Evolutionary conservation across 768 basidiomycete species (phyloP), one percentile per base, ranked within the genome.

Genomic region (Dioszegia hungarica): DNA sequence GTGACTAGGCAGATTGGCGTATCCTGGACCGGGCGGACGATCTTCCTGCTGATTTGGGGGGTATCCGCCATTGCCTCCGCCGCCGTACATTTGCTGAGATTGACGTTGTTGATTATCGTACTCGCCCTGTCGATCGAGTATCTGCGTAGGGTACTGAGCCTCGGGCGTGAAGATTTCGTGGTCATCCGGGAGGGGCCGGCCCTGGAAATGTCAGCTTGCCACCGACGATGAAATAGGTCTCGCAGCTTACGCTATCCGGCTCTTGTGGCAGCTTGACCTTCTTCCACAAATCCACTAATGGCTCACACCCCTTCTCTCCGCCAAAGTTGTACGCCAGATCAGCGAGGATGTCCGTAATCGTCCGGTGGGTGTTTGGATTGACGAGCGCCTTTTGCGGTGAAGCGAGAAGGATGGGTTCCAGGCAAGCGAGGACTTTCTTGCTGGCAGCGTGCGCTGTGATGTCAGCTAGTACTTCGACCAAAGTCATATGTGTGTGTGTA

Each of bases 241-340:
- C 49, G 28, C 6, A 27, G 77, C 80, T 40, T 36, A 86, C 87
- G 77, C 86, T 82, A 2, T 92, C 89, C 1, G 91, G 88, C 68
- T 90, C 89, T 61, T 88, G 86, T 12, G 79, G 75, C 9, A 86
- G 83, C 67, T 89, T 90, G 33, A 93, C 82, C 67, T 85, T 86
- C 59, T 80, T 81, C 91, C 91, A 95, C 25, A 90, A 78, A 5
- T 81, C 79, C 11, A 84, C 82, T 63, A 91, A 87, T 19, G 84
- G 80, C 59, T 79, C 85, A 53, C 73, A 61, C 20, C 70, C 68
- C 47, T 75, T 65, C 56, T 61, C 60, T 25, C 41, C 38, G 50
- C 82, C 80, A 70, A 81, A 85, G 15, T 84, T 81, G 68, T 82
- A 92, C 1, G 87, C 86, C 8, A 90, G 86, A 20, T 88, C 89